Base-by-base conservation (phyloP, 768 basidiomycete genomes). In the Boletus insuetus region DNA sequence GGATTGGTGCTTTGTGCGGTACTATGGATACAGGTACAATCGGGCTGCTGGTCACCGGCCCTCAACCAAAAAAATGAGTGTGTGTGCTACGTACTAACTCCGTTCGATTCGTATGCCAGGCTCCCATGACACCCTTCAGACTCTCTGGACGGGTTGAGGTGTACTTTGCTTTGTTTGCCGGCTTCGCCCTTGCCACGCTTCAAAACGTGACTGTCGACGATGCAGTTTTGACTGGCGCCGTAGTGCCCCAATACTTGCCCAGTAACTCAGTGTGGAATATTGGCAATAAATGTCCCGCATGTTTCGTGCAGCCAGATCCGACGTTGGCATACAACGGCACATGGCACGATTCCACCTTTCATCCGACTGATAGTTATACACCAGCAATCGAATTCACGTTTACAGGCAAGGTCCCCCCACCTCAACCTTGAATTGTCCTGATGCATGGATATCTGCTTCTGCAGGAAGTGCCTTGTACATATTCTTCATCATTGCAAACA, bases 121-220 rank as follows among this genome's bases (percentile, higher is more conserved):
- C n/a, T n/a, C n/a, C n/a, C n/a, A n/a, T n/a, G n/a, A n/a, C n/a
- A n/a, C n/a, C n/a, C n/a, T n/a, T n/a, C n/a, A n/a, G n/a, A n/a
- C n/a, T 49, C 9, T 44, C 38, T 10, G 5, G 31, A 22, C 24
- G 9, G 8, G 3, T 17, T 6, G 46, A 8, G 29, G 13, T 44
- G 38, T 32, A 22, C 19, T 16, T 43, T 9, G 1, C 31, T 26
- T 11, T 53, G 12, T 46, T 55, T n/a, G 11, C 22, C n/a, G 6
- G 22, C 20, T 24, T 43, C 5, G 24, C 47, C 14, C 37, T 53
- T 13, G 57, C 64, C 12, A 37, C 44, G 2, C 38, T 58, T 24
- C 55, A 55, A 35, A 63, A 60, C 12, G 46, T 60, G n/a, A 62
- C 61, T 13, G 17, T 63, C 26, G 61, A 64, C 13, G 60, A 65